Conservation (phyloP, 2,329 filamentous ascomycete species). For the Purpureocillium takamizusanense region DNA sequence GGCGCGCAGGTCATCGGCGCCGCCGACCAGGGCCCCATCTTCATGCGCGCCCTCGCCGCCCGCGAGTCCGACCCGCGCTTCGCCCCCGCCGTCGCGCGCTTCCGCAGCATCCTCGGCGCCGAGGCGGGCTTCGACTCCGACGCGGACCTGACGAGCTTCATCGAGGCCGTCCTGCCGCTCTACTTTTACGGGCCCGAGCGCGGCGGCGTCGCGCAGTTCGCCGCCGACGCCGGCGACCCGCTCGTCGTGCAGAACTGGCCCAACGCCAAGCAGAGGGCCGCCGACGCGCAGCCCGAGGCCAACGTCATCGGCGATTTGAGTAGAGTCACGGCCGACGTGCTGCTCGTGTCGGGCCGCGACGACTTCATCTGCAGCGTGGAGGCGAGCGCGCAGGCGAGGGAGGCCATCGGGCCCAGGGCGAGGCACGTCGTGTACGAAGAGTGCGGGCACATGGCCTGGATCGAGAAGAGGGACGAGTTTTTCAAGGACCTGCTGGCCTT, state of each 20-base stretch:
- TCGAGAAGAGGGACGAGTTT: conserved; percentile 1
- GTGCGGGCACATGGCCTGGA: conserved; percentile 4
- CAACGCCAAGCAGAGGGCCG: background rate
- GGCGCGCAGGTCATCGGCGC: background rate
- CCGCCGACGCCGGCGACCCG: background rate
- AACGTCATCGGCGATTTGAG: background rate
- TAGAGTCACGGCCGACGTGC: background rate
- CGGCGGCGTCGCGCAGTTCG: background rate
- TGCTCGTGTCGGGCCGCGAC: background rate
- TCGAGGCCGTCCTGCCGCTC: too few species aligned
- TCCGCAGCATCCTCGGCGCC: background rate
- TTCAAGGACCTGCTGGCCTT: background rate
- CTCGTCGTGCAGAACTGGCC: background rate
- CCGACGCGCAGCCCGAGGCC: background rate
- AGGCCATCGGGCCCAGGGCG: conserved; percentile 1
- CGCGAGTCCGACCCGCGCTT: conserved; percentile 1
- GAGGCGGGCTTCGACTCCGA: background rate
- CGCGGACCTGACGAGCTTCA: background rate
- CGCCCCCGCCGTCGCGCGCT: background rate
- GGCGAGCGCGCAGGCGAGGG: background rate
- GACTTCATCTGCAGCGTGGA: background rate
- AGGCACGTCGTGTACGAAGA: background rate
- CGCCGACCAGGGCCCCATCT: background rate
- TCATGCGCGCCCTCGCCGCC: background rate
- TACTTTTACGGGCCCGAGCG: too few species aligned